Evolutionary conservation across 108 stramenopile genomes (phyloP), one percentile per base, ranked within the genome.

Genomic region (Skeletonema costatum): DNA sequence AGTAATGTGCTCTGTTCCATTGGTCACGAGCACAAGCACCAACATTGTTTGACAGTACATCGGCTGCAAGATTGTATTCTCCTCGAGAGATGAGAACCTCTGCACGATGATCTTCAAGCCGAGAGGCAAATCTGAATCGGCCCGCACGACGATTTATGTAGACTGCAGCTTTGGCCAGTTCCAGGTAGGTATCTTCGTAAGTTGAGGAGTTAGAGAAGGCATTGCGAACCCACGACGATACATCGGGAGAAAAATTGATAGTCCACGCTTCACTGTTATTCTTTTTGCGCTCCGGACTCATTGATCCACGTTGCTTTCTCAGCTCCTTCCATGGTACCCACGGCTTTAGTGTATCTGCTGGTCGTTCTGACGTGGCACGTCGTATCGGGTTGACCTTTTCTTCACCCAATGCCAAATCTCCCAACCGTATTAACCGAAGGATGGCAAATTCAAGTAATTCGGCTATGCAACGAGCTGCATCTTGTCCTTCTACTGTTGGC

Each of bases 361-460:
- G 92, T 4, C 81, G 68, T 35, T 64, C 80, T 32, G 38, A 71
- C 51, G 60, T 83, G 48, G 60, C 70, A 38, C 70, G 69, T 32
- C 85, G 73, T 33, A 91, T 82, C 9, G 87, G 87, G 68, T 92
- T 90, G 35, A 17, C 67, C 10, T 56, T 68, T 32, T 50, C 48
- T 16, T 75, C 74, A 30, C 60, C 46, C 4, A 88, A 17, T 21
- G 84, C 67, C 13, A 79, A 64, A 72, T 90, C 87, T 30, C 89
- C 92, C 29, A 93, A 60, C 35, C 89, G 72, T 32, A 88, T 77
- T 32, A 92, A 73, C 3, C 91, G 71, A 58, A 87, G 78, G 21
- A 90, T 86, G 50, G 89, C 88, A 68, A 91, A 86, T 64, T 89
- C 91, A 44, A 94, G 62, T 14, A 94, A 71, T 62, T 91, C 90